Conservation (phyloP, 148 eudicot species). For the Arctostaphylos glauca region DNA sequence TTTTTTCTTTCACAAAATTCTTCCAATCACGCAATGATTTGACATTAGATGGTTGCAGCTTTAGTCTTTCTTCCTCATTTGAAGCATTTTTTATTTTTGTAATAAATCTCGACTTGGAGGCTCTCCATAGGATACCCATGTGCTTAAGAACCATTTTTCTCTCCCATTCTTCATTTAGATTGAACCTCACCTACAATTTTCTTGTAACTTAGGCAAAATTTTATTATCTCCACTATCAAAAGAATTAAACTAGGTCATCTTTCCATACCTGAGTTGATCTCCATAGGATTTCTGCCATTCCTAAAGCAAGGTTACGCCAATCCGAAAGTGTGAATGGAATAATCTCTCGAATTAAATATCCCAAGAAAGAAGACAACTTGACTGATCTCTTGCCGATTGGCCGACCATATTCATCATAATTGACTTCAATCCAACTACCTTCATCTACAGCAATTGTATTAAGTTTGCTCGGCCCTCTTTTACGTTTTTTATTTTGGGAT, state of each 20-base stretch:
- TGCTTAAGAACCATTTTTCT: not conserved
- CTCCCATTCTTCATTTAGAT: not conserved
- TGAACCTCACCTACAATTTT: not conserved
- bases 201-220: not conserved
- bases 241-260: no score
- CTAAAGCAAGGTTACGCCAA: not conserved
- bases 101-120: not conserved
- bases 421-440: not conserved
- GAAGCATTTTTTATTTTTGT: not conserved
- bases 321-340: not conserved
- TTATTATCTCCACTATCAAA: no score
- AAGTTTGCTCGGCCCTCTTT: no score
- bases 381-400: not conserved
- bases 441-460: no score
- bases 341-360: not conserved
- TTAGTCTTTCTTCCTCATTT: not conserved
- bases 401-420: not conserved
- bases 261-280: no score
- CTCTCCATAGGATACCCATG: not conserved
- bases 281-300: not conserved
- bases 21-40: not conserved
- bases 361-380: not conserved
- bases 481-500: no score
- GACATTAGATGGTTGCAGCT: not conserved
- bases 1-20: not conserved